Evolutionary conservation across 495 filamentous ascomycete genomes (phyloP), one percentile per base, ranked within the genome.

Genomic region (Daldinia concentrica): DNA sequence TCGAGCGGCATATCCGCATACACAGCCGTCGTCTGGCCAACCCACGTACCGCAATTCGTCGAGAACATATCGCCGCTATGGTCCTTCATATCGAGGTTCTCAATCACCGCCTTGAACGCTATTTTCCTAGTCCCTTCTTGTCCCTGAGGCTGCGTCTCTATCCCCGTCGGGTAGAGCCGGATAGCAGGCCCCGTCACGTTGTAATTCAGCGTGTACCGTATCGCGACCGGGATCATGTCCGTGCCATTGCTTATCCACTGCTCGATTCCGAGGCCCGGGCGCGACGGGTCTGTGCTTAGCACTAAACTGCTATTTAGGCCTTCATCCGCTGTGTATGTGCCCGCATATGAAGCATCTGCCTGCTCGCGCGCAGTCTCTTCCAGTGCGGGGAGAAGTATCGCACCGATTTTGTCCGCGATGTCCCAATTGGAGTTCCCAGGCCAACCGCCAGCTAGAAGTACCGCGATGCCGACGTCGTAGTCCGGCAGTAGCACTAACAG

Each of bases 401-500:
- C 60, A 19, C 86, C 87, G 15, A 87, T 57, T 0, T 81, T 63
- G 66, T 85, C 82, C 17, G 76, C 77, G 0, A 82, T 77, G 59
- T 82, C 82, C 61, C 82, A 84, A 60, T 86, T 87, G 30, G 80
- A 78, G 60, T 86, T 78, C 7, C 80, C 81, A 0, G 86, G 86
- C 69, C 87, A 82, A 24, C 73, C 78, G 72, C 87, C 73, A 27
- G 80, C 76, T 41, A 77, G 59, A 58, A 77, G 55, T 59, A 74
- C 39, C 12, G 50, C 81, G 78, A 77, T 84, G 67, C 70, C 87
- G 26, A 85, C 76, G 55, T 81, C 79, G 77, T 86, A 86, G 74
- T 89, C 88, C 1, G 87, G 86, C 15, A 84, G 79, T 0, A 90
- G 79, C 11, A 78, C 81, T 0, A 89, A 55, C 0, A 86, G 72